Percentiles rank a stretch among this genome's conserved stretches.
Evolutionary conservation across 139 green algal species (phyloP).

Genomic region (Tetraselmis chui): DNA sequence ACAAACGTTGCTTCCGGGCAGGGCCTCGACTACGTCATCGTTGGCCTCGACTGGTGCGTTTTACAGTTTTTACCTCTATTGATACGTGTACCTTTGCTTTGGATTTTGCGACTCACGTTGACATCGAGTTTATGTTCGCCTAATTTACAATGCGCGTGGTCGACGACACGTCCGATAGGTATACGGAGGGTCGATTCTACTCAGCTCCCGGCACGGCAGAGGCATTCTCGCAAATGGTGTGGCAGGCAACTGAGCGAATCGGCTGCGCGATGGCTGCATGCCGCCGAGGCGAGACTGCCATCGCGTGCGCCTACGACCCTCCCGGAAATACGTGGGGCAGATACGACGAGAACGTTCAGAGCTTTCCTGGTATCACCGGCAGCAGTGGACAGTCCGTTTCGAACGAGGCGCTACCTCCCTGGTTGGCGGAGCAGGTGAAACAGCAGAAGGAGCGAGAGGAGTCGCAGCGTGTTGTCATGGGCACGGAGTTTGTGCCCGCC

Average conservation of each 20-base stretch:
- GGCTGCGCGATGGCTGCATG: neutral
- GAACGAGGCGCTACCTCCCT: neutral
- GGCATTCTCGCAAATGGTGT: neutral
- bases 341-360: neutral
- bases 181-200: neutral
- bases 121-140: too few species aligned
- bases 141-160: too few species aligned
- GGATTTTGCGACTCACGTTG: too few species aligned
- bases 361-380: neutral
- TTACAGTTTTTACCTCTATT: too few species aligned
- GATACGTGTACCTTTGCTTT: too few species aligned
- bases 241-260: neutral
- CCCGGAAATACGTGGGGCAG: neutral
- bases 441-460: neutral
- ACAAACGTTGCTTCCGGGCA: neutral
- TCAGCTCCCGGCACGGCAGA: neutral
- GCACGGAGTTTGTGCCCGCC: neutral
- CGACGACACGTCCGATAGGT: too few species aligned
- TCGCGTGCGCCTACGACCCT: neutral
- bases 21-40: neutral
- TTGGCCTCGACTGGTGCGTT: neutral
- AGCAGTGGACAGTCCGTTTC: neutral
- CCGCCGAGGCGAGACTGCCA: neutral
- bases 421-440: neutral
- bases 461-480: too few species aligned